Percentiles rank a stretch among this genome's conserved stretches.
These are phyloP conservation scores for Blastobotrys americana DNA, from an alignment of 805 yeast genomes.

Conservation along the genomic window DNA sequence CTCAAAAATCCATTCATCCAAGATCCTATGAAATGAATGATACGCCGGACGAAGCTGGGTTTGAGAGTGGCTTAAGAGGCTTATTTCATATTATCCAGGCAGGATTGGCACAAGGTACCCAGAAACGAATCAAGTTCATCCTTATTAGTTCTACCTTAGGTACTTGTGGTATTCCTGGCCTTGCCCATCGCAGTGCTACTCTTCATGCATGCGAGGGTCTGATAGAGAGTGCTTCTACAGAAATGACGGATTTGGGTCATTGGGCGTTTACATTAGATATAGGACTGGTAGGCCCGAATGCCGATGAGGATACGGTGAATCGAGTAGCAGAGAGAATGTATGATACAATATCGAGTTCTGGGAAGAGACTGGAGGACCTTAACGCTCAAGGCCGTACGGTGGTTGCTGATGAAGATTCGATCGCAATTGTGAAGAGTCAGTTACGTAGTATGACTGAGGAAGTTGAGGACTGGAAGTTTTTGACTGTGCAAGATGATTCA, in stretches of 20 bases:
- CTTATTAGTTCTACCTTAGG: background rate
- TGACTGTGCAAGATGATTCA: slow-evolving; percentile 19
- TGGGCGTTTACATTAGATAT: slow-evolving; percentile 15
- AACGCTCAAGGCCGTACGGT: slow-evolving; percentile 26
- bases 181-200: slow-evolving; percentile 17
- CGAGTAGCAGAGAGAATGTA: slow-evolving; percentile 16
- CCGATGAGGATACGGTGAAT: slow-evolving; percentile 10
- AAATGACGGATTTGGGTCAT: slow-evolving; percentile 19
- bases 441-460: slow-evolving; percentile 29
- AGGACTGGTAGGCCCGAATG: slow-evolving; percentile 6
- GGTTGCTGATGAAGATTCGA: slow-evolving; percentile 24
- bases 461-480: slow-evolving; percentile 33
- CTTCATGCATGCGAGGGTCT: slow-evolving; percentile 31
- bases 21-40: background rate
- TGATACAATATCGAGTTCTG: slow-evolving; percentile 20
- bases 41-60: background rate
- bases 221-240: slow-evolving; percentile 26
- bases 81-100: background rate
- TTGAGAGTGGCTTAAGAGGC: background rate
- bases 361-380: slow-evolving; percentile 26
- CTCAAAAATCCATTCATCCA: no score
- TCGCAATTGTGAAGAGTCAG: slow-evolving; percentile 23
- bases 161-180: slow-evolving; percentile 1
- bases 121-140: background rate
- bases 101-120: background rate